Base-by-base conservation (phyloP, 2,329 filamentous ascomycete genomes). In the Colletotrichum lupini region DNA sequence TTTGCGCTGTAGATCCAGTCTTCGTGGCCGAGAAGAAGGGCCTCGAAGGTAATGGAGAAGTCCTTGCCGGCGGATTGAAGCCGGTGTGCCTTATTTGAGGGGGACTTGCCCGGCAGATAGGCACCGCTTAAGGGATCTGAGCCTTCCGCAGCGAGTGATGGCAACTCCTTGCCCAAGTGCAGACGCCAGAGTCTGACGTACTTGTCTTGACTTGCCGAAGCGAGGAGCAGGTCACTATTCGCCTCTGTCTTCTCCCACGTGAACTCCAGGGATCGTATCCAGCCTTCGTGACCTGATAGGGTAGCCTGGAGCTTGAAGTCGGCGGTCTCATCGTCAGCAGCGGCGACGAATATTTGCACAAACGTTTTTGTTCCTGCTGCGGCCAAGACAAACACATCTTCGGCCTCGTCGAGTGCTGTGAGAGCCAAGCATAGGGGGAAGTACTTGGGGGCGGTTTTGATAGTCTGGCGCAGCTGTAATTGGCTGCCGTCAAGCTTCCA, bases 171-270 rank as follows among this genome's bases (percentile, higher is more conserved):
- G 42, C 94, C 94, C 74, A 89, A 86, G 75, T 94, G 93, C 46
- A 99, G 85, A 71, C 95, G 91, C 97, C 97, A 99, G 46, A 99
- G 89, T 53, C 97, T 93, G 72, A 98, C 92, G 79, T 98, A 99
- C 83, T 97, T 98, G 83, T 99, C 97, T 82, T 99, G 97, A 80
- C 96, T 98, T 26, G 95, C 95, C 12, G 96, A 98, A 0, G 96
- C 95, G 24, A 99, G 88, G 26, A 98, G 83, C 4, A 97, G 81
- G 80, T 98, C 95, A 65, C 90, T 89, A 0, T 85, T 82, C 0
- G 83, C 76, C 26, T 84, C 83, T 2, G 84, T 80, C 16, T 83
- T 88, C 79, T 97, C 94, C 73, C 85, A 85, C 1, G 90, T 89
- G 76, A 99, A 97, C 75, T 92, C 92, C 14, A 99, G 86, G 16